Percentiles rank a stretch among this genome's conserved stretches.
phyloP scores from a whole-genome alignment of 805 yeast genomes.

The Yarrowia bubula region DNA sequence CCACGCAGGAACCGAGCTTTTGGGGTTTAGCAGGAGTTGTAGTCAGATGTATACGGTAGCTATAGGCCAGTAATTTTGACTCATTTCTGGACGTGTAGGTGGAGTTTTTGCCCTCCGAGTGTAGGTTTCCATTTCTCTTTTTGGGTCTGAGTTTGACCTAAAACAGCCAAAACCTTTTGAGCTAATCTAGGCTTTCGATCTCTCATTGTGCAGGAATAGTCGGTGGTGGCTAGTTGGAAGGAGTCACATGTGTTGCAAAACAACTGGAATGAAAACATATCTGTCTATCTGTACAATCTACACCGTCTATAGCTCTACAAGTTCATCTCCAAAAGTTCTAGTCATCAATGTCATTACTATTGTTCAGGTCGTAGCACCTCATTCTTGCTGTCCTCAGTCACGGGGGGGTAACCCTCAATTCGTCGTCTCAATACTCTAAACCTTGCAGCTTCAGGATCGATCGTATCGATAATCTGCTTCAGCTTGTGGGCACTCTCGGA shows the following conservation, averaged over 20 bases:
- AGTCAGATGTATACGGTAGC: too few relatives aligned
- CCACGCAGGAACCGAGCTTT: slow-evolving; percentile 8
- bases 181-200: background rate
- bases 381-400: too few relatives aligned
- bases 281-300: background rate
- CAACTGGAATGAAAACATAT: background rate
- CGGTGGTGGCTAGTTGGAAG: too few relatives aligned
- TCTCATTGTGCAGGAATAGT: background rate
- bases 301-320: too few relatives aligned
- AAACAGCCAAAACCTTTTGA: slow-evolving; percentile 3
- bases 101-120: background rate
- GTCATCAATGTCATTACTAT: too few relatives aligned
- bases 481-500: background rate
- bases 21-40: too few relatives aligned
- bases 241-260: too few relatives aligned
- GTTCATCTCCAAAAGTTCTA: too few relatives aligned
- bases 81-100: too few relatives aligned
- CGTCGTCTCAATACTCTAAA: background rate
- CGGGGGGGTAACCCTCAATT: too few relatives aligned
- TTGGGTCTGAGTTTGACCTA: background rate
- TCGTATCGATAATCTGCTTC: background rate
- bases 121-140: background rate
- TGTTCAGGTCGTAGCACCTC: too few relatives aligned
- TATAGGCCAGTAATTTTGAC: too few relatives aligned
- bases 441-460: background rate